These are phyloP conservation scores for Athelia sp. DNA, from an alignment of 1,284 basidiomycete genomes.

Conservation along the genomic window DNA sequence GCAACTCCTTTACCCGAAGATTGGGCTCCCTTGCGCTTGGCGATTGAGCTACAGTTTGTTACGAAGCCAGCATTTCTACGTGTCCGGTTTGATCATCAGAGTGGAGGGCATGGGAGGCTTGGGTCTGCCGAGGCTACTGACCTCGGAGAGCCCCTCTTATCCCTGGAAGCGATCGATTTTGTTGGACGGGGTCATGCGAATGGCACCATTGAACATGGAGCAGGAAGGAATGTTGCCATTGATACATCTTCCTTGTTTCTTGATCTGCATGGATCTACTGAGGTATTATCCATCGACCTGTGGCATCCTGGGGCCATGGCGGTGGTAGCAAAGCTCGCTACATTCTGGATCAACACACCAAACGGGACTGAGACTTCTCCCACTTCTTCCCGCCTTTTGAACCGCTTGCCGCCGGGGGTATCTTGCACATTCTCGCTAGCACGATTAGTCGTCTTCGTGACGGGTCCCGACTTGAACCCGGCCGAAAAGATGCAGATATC, in stretches of 20 bases:
- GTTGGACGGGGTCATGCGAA: slow-evolving; percentile 36
- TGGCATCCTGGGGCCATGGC: slow-evolving; percentile 68
- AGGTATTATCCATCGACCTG: slow-evolving; percentile 64
- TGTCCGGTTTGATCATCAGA: slow-evolving; percentile 27
- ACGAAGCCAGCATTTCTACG: slow-evolving; percentile 43
- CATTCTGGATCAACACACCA: slow-evolving; percentile 22
- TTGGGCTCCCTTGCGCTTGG: slow-evolving; percentile 31
- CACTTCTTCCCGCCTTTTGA: slow-evolving; percentile 16
- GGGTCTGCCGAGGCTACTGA: slow-evolving; percentile 28
- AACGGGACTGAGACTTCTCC: slow-evolving; percentile 18
- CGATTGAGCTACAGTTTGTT: slow-evolving; percentile 26
- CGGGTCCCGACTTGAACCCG: slow-evolving; percentile 75
- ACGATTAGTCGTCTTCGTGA: slow-evolving; percentile 64
- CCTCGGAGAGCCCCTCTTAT: slow-evolving; percentile 47
- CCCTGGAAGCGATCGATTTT: slow-evolving; percentile 51
- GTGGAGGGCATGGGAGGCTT: slow-evolving; percentile 18
- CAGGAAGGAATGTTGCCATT: slow-evolving; percentile 39
- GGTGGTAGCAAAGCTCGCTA: slow-evolving; percentile 40
- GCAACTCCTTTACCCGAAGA: slow-evolving; percentile 11
- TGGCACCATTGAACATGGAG: slow-evolving; percentile 44
- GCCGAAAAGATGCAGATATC: slow-evolving; percentile 59
- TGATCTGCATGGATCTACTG: slow-evolving; percentile 49
- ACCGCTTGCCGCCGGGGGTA: slow-evolving; percentile 51
- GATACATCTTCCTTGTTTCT: slow-evolving; percentile 45
- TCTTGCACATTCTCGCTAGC: slow-evolving; percentile 55